A percentile compares a stretch with the other conserved stretches of the same genome.
Evolutionary conservation across 371 early-diverging fungal genomes (phyloP).

Genomic region (Rhizopus microsporus): DNA sequence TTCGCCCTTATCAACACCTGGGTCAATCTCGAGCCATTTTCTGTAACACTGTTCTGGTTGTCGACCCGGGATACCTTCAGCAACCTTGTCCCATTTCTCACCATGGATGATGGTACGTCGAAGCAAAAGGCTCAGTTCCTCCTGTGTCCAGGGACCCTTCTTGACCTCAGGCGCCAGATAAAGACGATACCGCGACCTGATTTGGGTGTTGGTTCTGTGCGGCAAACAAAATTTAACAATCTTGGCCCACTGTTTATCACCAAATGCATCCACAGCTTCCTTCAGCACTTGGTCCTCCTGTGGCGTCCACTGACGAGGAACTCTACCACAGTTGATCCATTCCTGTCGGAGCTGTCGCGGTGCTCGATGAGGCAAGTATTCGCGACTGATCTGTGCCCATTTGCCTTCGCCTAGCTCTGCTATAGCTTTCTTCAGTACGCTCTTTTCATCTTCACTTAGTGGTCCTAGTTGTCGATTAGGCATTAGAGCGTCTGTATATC

Average conservation of each 20-base stretch:
- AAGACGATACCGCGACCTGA: conserved; percentile 24
- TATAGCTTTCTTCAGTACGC: conserved; percentile 19
- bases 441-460: conserved; percentile 23
- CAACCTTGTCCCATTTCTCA: conserved; percentile 42
- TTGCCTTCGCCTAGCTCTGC: conserved; percentile 22
- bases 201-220: conserved; percentile 13
- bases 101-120: conserved; percentile 41
- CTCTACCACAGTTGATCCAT: conserved; percentile 13
- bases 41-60: conserved; percentile 22
- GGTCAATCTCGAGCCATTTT: conserved; percentile 36
- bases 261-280: conserved; percentile 25
- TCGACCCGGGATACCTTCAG: conserved; percentile 41
- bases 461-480: conserved; percentile 33
- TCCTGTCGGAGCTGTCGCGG: conserved; percentile 25
- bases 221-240: conserved; percentile 29
- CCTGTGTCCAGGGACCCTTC: conserved; percentile 26
- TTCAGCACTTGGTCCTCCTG: conserved; percentile 35
- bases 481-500: conserved; percentile 29
- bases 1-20: conserved; percentile 13
- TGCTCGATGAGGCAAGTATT: conserved; percentile 36
- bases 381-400: conserved; percentile 25
- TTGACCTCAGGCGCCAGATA: conserved; percentile 14
- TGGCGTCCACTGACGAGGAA: conserved; percentile 24
- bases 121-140: conserved; percentile 38
- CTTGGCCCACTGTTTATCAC: conserved; percentile 25